Percentiles rank a stretch among this genome's conserved stretches.
Evolutionary conservation across 2,329 filamentous ascomycete species (phyloP).

Genomic region (Massarina eburnea): DNA sequence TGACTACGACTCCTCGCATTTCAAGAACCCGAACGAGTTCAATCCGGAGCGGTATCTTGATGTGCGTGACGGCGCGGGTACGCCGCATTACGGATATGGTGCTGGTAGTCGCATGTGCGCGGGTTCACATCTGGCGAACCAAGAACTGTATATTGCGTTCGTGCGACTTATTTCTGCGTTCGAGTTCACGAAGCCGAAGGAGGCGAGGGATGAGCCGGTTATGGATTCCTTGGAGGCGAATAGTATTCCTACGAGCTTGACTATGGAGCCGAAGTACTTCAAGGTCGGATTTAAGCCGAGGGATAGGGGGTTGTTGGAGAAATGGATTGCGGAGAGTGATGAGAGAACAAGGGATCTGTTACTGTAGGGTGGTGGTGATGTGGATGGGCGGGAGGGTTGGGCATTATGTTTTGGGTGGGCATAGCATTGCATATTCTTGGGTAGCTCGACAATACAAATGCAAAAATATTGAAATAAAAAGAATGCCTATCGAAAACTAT

Average conservation of each 20-base stretch:
- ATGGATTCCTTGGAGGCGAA: constrained; percentile 52
- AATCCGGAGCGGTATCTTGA: constrained; percentile 70
- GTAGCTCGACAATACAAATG: too few relatives aligned
- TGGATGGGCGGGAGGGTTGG: too few relatives aligned
- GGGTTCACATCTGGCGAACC: constrained; percentile 48
- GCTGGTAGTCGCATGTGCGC: constrained; percentile 51
- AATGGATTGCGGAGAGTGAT: constrained; percentile 52
- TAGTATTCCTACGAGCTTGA: constrained; percentile 50
- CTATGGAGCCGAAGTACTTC: constrained; percentile 54
- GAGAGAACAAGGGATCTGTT: constrained; percentile 47
- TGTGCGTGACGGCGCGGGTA: constrained; percentile 47
- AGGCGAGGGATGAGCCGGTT: constrained; percentile 45
- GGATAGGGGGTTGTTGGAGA: constrained; percentile 44
- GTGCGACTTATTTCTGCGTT: constrained; percentile 52
- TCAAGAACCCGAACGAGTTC: constrained; percentile 64
- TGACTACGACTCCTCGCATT: constrained; percentile 70
- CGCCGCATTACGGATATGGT: constrained; percentile 53
- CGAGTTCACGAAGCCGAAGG: constrained; percentile 46
- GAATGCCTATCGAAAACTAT: too few relatives aligned
- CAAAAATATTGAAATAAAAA: too few relatives aligned
- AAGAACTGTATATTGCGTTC: constrained; percentile 50
- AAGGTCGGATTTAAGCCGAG: constrained; percentile 52
- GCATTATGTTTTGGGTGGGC: too few relatives aligned
- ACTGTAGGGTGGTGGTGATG: constrained; percentile 23
- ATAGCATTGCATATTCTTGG: too few relatives aligned